Percentiles rank a stretch among this genome's conserved stretches.
Conservation (phyloP, 768 basidiomycete genomes). For the Mycena alexandri region DNA sequence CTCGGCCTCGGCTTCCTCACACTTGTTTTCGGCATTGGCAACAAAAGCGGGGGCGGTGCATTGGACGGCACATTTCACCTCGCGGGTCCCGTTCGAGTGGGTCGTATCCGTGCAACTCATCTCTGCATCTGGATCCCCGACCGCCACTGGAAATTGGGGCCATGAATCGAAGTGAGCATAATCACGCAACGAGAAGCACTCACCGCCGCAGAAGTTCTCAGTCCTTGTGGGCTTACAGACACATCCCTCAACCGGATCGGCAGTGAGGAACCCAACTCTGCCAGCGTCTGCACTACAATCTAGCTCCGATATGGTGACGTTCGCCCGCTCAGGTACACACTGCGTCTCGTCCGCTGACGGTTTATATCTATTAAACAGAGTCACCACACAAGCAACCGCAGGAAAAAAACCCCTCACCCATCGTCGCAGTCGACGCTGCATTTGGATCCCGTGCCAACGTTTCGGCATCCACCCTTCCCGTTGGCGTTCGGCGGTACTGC, state of each 20-base stretch:
- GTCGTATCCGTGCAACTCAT: constrained; percentile 18
- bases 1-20: constrained; percentile 3
- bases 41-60: background rate
- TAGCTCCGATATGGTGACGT: background rate
- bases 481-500: background rate
- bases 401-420: background rate
- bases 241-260: constrained; percentile 3
- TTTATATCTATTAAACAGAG: background rate
- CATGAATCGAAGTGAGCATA: too few relatives aligned
- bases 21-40: constrained; percentile 2
- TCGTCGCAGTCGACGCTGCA: background rate
- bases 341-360: background rate
- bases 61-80: constrained; percentile 18
- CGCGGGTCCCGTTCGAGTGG: background rate
- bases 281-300: constrained; percentile 6
- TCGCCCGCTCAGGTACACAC: background rate
- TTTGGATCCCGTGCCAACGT: background rate
- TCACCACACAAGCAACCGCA: too few relatives aligned
- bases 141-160: background rate
- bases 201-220: constrained; percentile 8
- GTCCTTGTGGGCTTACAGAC: background rate
- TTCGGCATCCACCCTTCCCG: constrained; percentile 4
- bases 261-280: background rate
- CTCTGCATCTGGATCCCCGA: constrained; percentile 13
- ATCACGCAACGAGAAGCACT: background rate